Conservation (phyloP, 192 early-diverging fungal genomes). For the Coemansia sp. region DNA sequence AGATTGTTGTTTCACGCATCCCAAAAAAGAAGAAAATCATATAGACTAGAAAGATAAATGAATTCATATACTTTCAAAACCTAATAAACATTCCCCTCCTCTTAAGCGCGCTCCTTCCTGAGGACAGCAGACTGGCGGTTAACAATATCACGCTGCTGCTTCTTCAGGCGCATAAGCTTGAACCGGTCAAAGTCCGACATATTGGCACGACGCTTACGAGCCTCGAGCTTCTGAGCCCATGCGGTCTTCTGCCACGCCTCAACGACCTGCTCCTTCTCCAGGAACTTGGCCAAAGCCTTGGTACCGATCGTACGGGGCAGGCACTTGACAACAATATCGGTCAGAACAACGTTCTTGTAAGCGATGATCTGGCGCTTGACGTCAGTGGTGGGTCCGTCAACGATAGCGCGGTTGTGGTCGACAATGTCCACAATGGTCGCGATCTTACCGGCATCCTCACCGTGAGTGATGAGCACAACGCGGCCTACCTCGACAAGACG, state of each 20-base stretch:
- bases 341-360: slow-evolving; percentile 91
- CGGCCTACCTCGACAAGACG: slow-evolving; percentile 97
- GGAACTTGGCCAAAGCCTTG: slow-evolving; percentile 72
- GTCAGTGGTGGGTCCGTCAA: slow-evolving; percentile 97
- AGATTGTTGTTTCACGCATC: not conserved
- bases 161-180: slow-evolving; percentile 94
- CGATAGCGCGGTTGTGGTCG: slow-evolving; percentile 97
- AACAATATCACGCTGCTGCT: slow-evolving; percentile 64
- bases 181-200: slow-evolving; percentile 97
- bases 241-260: slow-evolving; percentile 84
- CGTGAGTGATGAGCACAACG: slow-evolving; percentile 95
- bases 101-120: slow-evolving; percentile 54
- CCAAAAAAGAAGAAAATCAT: not conserved
- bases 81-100: too few species aligned
- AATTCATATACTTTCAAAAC: not conserved
- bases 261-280: slow-evolving; percentile 83
- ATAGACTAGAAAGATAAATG: not conserved
- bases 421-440: slow-evolving; percentile 99
- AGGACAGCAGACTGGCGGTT: slow-evolving; percentile 51
- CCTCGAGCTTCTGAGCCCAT: slow-evolving; percentile 96
- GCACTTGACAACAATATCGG: slow-evolving; percentile 81
- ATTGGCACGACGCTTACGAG: slow-evolving; percentile 73
- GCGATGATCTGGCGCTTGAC: slow-evolving; percentile 84
- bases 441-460: slow-evolving; percentile 93
- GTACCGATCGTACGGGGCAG: slow-evolving; percentile 83